phyloP scores from a whole-genome alignment of 495 filamentous ascomycete genomes.

The Cryomyces minteri region DNA sequence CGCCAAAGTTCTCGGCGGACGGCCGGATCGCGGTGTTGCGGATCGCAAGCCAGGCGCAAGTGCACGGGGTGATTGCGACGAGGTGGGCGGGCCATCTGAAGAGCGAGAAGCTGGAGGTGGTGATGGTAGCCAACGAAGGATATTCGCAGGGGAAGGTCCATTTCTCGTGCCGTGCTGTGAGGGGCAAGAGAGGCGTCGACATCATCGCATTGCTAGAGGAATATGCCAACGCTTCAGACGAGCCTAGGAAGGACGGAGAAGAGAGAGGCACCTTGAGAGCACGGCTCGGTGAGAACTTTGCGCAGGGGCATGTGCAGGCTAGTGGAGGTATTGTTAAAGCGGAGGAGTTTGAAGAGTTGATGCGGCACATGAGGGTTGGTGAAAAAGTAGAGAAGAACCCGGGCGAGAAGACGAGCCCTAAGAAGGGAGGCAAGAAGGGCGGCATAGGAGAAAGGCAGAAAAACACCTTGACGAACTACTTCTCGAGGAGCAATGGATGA shows the following conservation, averaged over 20 bases:
- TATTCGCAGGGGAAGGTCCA: constrained; percentile 33
- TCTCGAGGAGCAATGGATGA: no score
- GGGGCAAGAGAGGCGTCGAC: constrained; percentile 29
- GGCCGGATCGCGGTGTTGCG: constrained; percentile 36
- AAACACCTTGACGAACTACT: constrained; percentile 31
- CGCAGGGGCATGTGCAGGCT: constrained; percentile 38
- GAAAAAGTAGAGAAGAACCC: constrained; percentile 22
- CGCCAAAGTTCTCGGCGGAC: constrained; percentile 37
- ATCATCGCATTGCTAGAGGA: constrained; percentile 32
- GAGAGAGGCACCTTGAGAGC: constrained; percentile 22
- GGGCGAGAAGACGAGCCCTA: constrained; percentile 16
- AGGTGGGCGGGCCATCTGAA: constrained; percentile 35
- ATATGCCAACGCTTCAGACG: constrained; percentile 16
- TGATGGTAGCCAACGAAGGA: constrained; percentile 39
- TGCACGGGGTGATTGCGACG: constrained; percentile 41
- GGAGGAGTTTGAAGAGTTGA: constrained; percentile 37
- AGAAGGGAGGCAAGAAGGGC: constrained; percentile 15
- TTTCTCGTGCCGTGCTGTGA: constrained; percentile 38
- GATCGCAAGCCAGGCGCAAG: constrained; percentile 31
- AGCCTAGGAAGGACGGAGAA: not conserved
- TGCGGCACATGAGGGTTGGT: constrained; percentile 31
- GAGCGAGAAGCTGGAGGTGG: constrained; percentile 30
- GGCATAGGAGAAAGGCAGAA: constrained; percentile 16
- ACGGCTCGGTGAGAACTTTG: constrained; percentile 34
- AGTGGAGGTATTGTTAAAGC: constrained; percentile 34